Percentiles rank a stretch among this genome's conserved stretches.
Evolutionary conservation across 2,329 filamentous ascomycete genomes (phyloP).

Genomic region (Anisogramma anomala): DNA sequence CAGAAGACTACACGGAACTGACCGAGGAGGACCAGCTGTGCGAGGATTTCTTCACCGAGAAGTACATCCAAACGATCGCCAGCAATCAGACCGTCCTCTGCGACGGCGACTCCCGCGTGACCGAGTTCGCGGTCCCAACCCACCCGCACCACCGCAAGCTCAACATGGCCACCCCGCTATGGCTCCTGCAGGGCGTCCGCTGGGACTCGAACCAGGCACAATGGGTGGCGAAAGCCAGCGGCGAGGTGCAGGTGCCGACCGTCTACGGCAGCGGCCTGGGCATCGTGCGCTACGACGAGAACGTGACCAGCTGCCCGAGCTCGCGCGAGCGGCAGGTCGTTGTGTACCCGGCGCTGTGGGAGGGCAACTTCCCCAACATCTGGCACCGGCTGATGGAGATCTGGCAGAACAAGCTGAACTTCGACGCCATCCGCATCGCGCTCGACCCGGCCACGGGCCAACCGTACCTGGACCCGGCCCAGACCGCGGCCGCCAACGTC

Average conservation of each 20-base stretch:
- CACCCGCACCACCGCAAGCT: conserved; percentile 6
- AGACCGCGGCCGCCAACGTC: not conserved
- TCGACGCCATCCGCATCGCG: conserved; percentile 7
- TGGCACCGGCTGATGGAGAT: conserved; percentile 8
- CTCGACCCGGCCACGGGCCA: not conserved
- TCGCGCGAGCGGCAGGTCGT: not conserved
- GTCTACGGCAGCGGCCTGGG: not conserved
- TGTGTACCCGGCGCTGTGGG: conserved; percentile 4
- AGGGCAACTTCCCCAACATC: conserved; percentile 3
- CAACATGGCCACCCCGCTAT: not conserved
- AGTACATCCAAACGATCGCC: conserved; percentile 6
- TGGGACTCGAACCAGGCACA: not conserved
- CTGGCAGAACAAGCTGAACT: conserved; percentile 5
- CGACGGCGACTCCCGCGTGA: not conserved
- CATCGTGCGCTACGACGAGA: not conserved
- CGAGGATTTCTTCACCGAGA: conserved; percentile 4
- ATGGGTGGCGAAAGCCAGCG: not conserved
- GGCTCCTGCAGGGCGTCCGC: conserved; percentile 5
- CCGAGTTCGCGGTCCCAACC: conserved; percentile 5
- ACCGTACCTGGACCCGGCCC: not conserved
- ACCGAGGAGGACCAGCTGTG: conserved; percentile 6
- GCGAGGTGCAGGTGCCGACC: not conserved
- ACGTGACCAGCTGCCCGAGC: not conserved
- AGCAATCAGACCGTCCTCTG: not conserved
- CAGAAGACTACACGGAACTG: not conserved